phyloP scores from a whole-genome alignment of 495 filamentous ascomycete species.

The Barbatosphaeria neglecta region DNA sequence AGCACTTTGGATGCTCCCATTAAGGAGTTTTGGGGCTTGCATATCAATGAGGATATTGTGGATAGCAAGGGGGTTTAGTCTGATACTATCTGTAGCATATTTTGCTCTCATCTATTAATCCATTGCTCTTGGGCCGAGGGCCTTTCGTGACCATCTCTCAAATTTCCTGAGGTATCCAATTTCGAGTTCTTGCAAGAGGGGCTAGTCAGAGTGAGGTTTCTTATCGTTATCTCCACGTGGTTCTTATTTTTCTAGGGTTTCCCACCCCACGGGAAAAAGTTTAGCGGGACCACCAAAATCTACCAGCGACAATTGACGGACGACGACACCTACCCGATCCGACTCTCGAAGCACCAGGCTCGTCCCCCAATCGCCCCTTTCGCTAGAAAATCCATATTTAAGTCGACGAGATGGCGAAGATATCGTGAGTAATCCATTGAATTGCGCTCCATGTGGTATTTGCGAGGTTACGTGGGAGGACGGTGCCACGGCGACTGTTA shows the following conservation, averaged over 20 bases:
- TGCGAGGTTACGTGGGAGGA: not conserved
- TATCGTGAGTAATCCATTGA: conserved; percentile 29
- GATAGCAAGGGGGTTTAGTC: no score
- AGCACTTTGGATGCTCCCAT: no score
- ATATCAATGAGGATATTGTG: no score
- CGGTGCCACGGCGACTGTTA: not conserved
- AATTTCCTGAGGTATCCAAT: no score
- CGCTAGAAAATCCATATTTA: conserved; percentile 21
- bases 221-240: not conserved
- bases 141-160: no score
- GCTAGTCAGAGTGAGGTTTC: no score
- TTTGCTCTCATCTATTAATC: no score
- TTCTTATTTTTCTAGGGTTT: not conserved
- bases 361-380: conserved; percentile 21
- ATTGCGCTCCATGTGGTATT: conserved; percentile 19
- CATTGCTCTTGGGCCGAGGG: no score
- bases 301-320: no score
- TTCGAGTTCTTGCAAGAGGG: no score
- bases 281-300: not conserved
- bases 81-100: no score
- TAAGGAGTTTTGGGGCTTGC: no score
- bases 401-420: conserved; percentile 37
- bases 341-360: conserved; percentile 9
- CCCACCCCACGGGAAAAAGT: not conserved
- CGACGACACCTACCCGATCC: not conserved